A percentile compares a stretch with the other conserved stretches of the same genome.
phyloP scores from a whole-genome alignment of 306 rosid genomes.

The Hippophae tibetana region DNA sequence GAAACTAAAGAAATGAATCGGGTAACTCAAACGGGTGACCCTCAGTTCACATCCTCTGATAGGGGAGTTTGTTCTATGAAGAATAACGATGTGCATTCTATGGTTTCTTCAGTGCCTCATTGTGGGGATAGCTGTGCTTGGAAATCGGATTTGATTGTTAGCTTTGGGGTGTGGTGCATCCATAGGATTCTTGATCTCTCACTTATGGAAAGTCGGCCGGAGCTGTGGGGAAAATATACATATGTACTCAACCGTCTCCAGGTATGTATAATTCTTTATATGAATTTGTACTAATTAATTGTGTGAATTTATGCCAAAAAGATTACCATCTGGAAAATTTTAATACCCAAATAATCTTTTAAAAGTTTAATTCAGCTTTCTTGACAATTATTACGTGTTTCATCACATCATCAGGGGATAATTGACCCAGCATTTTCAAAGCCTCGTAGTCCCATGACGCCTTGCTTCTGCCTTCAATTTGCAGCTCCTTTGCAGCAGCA shows the following conservation, averaged over 20 bases:
- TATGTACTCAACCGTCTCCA: constrained; percentile 90
- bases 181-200: constrained; percentile 85
- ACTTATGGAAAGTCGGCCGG: constrained; percentile 95
- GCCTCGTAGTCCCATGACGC: constrained; percentile 58
- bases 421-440: constrained; percentile 67
- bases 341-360: no score
- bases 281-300: constrained; percentile 1
- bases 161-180: constrained; percentile 99
- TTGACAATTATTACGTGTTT: background rate
- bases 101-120: constrained; percentile 54
- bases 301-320: background rate
- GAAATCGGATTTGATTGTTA: constrained; percentile 64
- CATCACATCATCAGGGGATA: constrained; percentile 44
- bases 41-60: constrained; percentile 44
- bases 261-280: constrained; percentile 33
- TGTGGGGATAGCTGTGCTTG: constrained; percentile 95
- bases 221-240: constrained; percentile 97
- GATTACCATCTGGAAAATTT: no score
- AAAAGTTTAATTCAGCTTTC: background rate
- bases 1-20: constrained; percentile 58
- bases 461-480: constrained; percentile 89
- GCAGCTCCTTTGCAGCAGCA: constrained; percentile 52
- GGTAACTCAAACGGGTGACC: constrained; percentile 33
- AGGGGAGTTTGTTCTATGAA: constrained; percentile 38
- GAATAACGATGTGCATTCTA: constrained; percentile 30